phyloP scores from a whole-genome alignment of 2,329 filamentous ascomycete species.

The Chaetomiaceae sp. region DNA sequence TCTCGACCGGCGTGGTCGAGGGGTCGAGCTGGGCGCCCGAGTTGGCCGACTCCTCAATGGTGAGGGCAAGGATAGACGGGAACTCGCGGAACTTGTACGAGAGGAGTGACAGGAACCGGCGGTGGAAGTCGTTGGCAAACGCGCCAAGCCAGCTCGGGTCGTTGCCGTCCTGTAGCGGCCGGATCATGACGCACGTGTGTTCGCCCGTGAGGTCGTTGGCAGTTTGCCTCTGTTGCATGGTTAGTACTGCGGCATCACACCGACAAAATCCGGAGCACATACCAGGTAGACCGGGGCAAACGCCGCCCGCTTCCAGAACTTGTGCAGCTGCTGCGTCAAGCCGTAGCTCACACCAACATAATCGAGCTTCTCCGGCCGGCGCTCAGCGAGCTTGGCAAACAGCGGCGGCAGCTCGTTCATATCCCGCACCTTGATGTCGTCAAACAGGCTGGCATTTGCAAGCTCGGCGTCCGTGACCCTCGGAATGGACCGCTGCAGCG shows the following conservation, averaged over 20 bases:
- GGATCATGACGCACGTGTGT: slow-evolving; percentile 96
- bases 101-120: slow-evolving; percentile 82
- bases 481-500: slow-evolving; percentile 61
- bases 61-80: slow-evolving; percentile 70
- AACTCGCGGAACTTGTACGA: slow-evolving; percentile 92
- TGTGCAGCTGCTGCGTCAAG: slow-evolving; percentile 79
- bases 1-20: slow-evolving; percentile 45
- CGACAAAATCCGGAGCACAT: not conserved
- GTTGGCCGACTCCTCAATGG: slow-evolving; percentile 81
- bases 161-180: slow-evolving; percentile 63
- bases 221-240: slow-evolving; percentile 61
- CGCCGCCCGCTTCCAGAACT: slow-evolving; percentile 88
- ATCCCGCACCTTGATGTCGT: slow-evolving; percentile 84
- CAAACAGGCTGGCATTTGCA: slow-evolving; percentile 67
- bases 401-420: slow-evolving; percentile 89
- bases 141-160: slow-evolving; percentile 84
- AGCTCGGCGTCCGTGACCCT: slow-evolving; percentile 81
- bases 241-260: not conserved
- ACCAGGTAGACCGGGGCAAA: slow-evolving; percentile 85
- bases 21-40: slow-evolving; percentile 56
- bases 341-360: slow-evolving; percentile 96
- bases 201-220: slow-evolving; percentile 95
- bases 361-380: slow-evolving; percentile 74
- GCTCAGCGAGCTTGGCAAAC: slow-evolving; percentile 82
- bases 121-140: slow-evolving; percentile 89